A percentile compares a stretch with the other conserved stretches of the same genome.
These are phyloP conservation scores for Sequoia sempervirens DNA, from an alignment of 75 land plant genomes.

Conservation along the genomic window DNA sequence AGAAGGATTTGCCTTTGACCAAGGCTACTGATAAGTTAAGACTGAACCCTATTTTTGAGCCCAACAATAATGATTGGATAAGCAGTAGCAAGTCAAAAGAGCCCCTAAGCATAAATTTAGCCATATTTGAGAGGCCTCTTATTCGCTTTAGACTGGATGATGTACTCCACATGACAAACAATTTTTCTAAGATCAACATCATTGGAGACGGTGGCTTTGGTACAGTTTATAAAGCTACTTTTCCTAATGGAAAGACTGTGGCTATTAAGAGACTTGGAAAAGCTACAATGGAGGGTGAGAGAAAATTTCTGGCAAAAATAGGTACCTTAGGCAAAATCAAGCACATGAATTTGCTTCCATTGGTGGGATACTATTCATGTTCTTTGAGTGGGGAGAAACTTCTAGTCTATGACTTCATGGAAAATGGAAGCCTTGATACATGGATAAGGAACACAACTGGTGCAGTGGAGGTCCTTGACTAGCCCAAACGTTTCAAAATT, in stretches of 20 bases:
- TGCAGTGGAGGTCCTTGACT: slow-evolving; percentile 31
- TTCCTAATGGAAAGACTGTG: slow-evolving; percentile 29
- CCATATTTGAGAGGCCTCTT: slow-evolving; percentile 29
- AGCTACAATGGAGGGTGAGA: slow-evolving; percentile 24
- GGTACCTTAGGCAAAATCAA: slow-evolving; percentile 45
- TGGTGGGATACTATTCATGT: slow-evolving; percentile 43
- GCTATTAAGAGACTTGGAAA: slow-evolving; percentile 40
- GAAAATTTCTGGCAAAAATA: slow-evolving; percentile 49
- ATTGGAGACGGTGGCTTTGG: slow-evolving; percentile 47
- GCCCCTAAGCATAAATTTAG: slow-evolving; percentile 37
- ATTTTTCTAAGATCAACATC: slow-evolving; percentile 23
- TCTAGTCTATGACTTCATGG: slow-evolving; percentile 42
- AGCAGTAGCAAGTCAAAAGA: slow-evolving; percentile 17
- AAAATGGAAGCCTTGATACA: slow-evolving; percentile 33
- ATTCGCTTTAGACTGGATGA: slow-evolving; percentile 19
- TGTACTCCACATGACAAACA: slow-evolving; percentile 22
- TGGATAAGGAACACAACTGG: slow-evolving; percentile 41
- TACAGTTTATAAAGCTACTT: slow-evolving; percentile 37
- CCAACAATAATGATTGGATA: neutral
- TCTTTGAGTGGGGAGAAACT: slow-evolving; percentile 46
- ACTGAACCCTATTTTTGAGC: slow-evolving; percentile 16
- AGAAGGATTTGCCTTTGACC: neutral
- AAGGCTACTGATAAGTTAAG: slow-evolving; percentile 16
- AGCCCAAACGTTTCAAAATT: slow-evolving; percentile 36
- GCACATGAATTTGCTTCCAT: slow-evolving; percentile 37